Conservation (phyloP, 2,329 filamentous ascomycete species). For the Ceratocystis variospora region DNA sequence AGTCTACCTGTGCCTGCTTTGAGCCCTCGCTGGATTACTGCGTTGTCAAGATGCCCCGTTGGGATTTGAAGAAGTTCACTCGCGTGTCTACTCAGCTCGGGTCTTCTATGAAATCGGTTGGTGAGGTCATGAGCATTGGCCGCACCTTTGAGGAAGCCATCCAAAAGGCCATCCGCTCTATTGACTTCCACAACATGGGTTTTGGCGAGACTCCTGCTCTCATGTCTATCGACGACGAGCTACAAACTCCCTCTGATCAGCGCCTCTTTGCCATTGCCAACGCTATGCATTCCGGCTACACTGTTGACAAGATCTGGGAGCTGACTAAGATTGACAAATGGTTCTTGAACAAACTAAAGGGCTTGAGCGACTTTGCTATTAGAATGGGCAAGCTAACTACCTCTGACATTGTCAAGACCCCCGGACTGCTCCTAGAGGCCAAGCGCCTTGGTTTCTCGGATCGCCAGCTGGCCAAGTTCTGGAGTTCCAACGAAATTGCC, state of each 20-base stretch:
- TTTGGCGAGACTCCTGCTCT: conserved; percentile 78
- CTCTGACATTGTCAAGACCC: conserved; percentile 49
- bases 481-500: conserved; percentile 85
- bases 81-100: conserved; percentile 90
- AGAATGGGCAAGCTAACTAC: conserved; percentile 53
- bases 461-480: conserved; percentile 83
- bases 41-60: conserved; percentile 96
- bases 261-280: conserved; percentile 95
- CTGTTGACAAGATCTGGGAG: conserved; percentile 94
- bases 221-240: conserved; percentile 90
- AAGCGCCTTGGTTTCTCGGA: conserved; percentile 94
- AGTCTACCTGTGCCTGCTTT: conserved; percentile 92
- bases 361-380: conserved; percentile 77
- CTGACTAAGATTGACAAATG: conserved; percentile 98
- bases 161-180: conserved; percentile 90
- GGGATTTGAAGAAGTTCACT: conserved; percentile 98
- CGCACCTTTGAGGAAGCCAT: conserved; percentile 96
- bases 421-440: conserved; percentile 59
- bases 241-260: conserved; percentile 95
- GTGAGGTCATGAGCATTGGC: conserved; percentile 97
- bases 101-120: conserved; percentile 99
- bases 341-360: conserved; percentile 89
- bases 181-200: conserved; percentile 89
- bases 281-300: conserved; percentile 88
- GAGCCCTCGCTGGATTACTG: conserved; percentile 97